Evolutionary conservation across 2,329 filamentous ascomycete genomes (phyloP), one percentile per base, ranked within the genome.

Genomic region (Thyridium curvatum): DNA sequence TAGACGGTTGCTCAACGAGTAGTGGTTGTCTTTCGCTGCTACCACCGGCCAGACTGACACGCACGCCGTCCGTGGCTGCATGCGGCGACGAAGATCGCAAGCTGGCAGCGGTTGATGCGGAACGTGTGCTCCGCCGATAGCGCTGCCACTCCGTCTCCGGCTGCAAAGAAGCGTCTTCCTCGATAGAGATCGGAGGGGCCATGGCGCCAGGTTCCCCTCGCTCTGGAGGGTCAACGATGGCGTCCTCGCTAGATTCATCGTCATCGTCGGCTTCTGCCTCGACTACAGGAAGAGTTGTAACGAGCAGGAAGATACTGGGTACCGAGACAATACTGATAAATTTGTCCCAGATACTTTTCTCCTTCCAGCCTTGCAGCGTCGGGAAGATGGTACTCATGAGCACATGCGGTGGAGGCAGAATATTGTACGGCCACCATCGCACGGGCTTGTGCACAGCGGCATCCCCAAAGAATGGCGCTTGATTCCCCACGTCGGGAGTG

Each of bases 251-350:
- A 5, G 61, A 62, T 3, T 68, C 62, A 12, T 79, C 74, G 8
- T 74, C 69, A 13, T 69, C 62, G 13, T 78, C 74, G 15, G 77
- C 71, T 32, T 77, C 74, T 1, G 77, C 76, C 52, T 97, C 91
- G 6, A 95, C 86, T 1, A 98, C 89, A 0, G 94, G 93, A 4
- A 98, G 62, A 1, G 93, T 98, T 34, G 93, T 79, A 1, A 91
- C 91, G 4, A 98, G 71, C 3, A 97, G 65, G 45, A 98, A 86
- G 30, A 98, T 88, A 50, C 85, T 94, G 1, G 90, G 86, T n/a
- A 88, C 82, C 8, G 90, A 90, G 30, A 94, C 72, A 10, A 93
- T 52, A 32, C 88, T 91, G 35, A 96, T 66, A 33, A 89, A 64
- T 53, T 86, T 89, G 51, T 91, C 90, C 79, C 82, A 88, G n/a